Percentiles rank a stretch among this genome's conserved stretches.
Evolutionary conservation across 352 stramenopile genomes (phyloP).

Genomic region (Pythium biforme): DNA sequence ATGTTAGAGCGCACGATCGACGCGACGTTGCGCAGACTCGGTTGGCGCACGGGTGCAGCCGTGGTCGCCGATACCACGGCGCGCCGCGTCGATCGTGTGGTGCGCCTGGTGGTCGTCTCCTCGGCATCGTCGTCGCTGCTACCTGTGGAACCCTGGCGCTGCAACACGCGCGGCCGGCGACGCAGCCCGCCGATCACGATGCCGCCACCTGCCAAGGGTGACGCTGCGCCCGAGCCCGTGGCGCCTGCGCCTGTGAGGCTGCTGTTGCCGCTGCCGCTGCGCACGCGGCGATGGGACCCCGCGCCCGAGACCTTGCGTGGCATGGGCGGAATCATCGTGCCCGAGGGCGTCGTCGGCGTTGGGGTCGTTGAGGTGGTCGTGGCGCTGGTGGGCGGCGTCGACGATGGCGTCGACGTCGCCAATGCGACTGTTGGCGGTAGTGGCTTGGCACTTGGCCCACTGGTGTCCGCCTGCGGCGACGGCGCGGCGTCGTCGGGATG

Average conservation of each 20-base stretch:
- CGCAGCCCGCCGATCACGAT: conserved; percentile 42
- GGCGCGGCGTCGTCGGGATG: not conserved
- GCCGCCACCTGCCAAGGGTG: not conserved
- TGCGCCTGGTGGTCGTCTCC: not conserved
- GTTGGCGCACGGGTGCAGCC: conserved; percentile 24
- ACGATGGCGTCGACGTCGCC: not conserved
- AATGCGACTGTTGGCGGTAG: not conserved
- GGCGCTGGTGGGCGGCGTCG: not conserved
- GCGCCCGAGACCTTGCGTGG: conserved; percentile 26
- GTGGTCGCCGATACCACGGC: not conserved
- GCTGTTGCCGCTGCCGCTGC: conserved; percentile 53
- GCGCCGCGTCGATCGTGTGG: not conserved
- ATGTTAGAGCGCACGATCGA: conserved; percentile 61
- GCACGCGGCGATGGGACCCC: conserved; percentile 38
- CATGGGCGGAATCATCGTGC: conserved; percentile 35
- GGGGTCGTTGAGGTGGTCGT: not conserved
- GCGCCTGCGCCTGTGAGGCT: conserved; percentile 26
- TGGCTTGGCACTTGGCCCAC: not conserved
- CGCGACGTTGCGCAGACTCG: conserved; percentile 66
- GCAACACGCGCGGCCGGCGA: conserved; percentile 33
- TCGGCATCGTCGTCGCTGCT: conserved; percentile 34
- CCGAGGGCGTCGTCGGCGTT: conserved; percentile 1
- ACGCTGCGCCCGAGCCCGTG: conserved; percentile 5
- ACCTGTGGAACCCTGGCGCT: conserved; percentile 26
- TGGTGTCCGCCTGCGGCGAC: not conserved